Percentiles rank a stretch among this genome's conserved stretches.
phyloP scores from a whole-genome alignment of 2,329 filamentous ascomycete genomes.

The Diaporthe vaccinii region DNA sequence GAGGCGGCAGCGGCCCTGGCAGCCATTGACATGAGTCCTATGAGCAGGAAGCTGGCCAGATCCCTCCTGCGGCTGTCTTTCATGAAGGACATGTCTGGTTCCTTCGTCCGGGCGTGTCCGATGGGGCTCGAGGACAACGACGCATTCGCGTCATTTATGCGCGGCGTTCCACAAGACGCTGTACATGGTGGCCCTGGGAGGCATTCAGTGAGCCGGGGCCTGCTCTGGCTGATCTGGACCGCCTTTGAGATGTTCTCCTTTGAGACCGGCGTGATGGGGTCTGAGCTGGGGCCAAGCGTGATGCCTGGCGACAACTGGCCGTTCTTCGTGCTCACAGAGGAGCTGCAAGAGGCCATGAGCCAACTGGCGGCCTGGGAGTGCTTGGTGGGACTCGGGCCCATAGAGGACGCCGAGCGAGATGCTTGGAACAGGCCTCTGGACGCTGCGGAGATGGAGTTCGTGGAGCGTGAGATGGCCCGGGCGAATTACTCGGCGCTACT shows the following conservation, averaged over 20 bases:
- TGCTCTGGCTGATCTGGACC: neutral
- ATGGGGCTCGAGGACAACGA: neutral
- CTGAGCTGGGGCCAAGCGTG: too few relatives aligned
- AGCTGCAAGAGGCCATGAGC: neutral
- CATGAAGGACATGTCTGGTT: neutral
- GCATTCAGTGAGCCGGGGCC: neutral
- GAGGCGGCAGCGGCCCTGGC: neutral
- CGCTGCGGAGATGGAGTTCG: neutral
- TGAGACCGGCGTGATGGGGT: accelerated
- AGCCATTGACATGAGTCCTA: neutral
- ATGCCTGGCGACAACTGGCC: neutral
- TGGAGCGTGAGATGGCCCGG: neutral
- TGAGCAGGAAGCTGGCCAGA: neutral
- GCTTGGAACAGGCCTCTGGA: neutral
- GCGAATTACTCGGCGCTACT: neutral
- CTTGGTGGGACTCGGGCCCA: neutral
- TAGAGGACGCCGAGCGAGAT: neutral
- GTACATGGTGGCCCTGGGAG: neutral
- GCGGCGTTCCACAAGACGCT: neutral
- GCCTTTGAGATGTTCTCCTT: neutral
- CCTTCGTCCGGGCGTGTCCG: accelerated
- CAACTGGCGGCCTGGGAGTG: neutral
- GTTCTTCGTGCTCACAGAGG: neutral
- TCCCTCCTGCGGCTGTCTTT: neutral
- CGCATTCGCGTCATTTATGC: neutral